Percentiles rank a stretch among this genome's conserved stretches.
phyloP scores from a whole-genome alignment of 495 filamentous ascomycete genomes.

The Penicillium pulvis region DNA sequence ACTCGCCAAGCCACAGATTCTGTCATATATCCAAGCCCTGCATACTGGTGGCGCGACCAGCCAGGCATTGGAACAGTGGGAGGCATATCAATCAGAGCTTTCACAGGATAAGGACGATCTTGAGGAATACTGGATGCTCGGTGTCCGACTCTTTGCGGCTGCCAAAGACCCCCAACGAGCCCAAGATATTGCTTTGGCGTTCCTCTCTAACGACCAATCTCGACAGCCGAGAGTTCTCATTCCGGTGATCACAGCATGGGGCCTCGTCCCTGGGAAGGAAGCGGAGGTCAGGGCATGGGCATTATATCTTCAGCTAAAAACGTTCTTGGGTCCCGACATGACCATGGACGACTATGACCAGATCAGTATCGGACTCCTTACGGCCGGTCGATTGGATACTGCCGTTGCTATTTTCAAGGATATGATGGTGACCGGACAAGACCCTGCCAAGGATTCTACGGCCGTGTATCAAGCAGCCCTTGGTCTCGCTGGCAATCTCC shows the following conservation, averaged over 20 bases:
- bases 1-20: constrained; percentile 57
- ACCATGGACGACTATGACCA: constrained; percentile 75
- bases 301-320: constrained; percentile 63
- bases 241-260: constrained; percentile 59
- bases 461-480: constrained; percentile 50
- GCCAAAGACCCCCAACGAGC: constrained; percentile 63
- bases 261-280: constrained; percentile 36
- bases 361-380: constrained; percentile 63
- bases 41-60: constrained; percentile 60
- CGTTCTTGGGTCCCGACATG: constrained; percentile 61
- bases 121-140: constrained; percentile 66
- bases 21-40: constrained; percentile 65
- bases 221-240: constrained; percentile 62
- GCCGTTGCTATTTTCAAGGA: constrained; percentile 77
- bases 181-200: constrained; percentile 59
- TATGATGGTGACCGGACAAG: constrained; percentile 72
- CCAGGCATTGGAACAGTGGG: constrained; percentile 66
- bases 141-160: constrained; percentile 65
- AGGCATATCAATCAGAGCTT: constrained; percentile 55
- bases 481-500: constrained; percentile 46
- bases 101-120: constrained; percentile 52
- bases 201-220: constrained; percentile 53
- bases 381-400: constrained; percentile 57
- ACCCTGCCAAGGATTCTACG: constrained; percentile 50
- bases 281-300: constrained; percentile 63